Percentiles rank a stretch among this genome's conserved stretches.
Conservation (phyloP, 371 early-diverging fungal genomes). For the Circinella umbellata region DNA sequence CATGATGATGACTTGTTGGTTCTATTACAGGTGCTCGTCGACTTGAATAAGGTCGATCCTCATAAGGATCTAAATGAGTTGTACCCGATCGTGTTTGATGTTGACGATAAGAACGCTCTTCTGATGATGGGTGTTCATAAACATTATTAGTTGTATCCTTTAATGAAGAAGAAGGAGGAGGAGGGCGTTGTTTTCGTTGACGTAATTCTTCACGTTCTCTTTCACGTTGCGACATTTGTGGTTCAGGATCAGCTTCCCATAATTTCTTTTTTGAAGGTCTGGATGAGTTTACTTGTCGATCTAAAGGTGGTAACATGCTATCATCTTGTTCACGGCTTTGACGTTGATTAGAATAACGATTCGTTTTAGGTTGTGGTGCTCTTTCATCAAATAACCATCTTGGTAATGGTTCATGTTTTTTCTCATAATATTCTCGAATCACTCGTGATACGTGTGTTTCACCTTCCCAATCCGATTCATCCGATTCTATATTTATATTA, state of each 20-base stretch:
- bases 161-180: neutral
- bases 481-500: slow-evolving; percentile 48
- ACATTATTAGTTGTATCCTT: neutral
- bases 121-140: neutral
- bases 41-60: too few species aligned
- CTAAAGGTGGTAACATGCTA: neutral
- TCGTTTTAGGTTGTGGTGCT: slow-evolving; percentile 9
- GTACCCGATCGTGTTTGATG: too few species aligned
- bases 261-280: slow-evolving; percentile 27
- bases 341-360: too few species aligned
- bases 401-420: slow-evolving; percentile 42
- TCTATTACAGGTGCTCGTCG: too few species aligned
- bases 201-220: slow-evolving; percentile 43
- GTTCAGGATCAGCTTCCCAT: slow-evolving; percentile 34
- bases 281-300: neutral
- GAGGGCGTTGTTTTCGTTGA: slow-evolving; percentile 15
- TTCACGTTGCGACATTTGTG: slow-evolving; percentile 38
- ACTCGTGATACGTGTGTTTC: slow-evolving; percentile 60
- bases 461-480: slow-evolving; percentile 61
- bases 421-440: slow-evolving; percentile 54
- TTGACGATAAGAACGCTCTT: neutral
- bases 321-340: slow-evolving; percentile 2
- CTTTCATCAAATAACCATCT: slow-evolving; percentile 36
- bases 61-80: too few species aligned
- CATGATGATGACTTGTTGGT: too few species aligned